Conservation (phyloP, 257 asterid genomes). For the Przewalskia tangutica region DNA sequence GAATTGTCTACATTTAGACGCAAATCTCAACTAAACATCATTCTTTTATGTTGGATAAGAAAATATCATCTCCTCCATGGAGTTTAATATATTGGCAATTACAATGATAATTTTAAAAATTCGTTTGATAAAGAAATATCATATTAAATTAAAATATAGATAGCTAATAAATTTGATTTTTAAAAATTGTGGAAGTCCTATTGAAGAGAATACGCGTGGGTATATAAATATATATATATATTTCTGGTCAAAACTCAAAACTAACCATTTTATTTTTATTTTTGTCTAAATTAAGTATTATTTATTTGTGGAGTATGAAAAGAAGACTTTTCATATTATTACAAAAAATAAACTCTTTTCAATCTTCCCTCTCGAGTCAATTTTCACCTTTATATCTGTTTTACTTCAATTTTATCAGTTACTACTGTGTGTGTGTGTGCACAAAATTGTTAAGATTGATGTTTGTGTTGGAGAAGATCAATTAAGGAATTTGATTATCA, state of each 20-base stretch:
- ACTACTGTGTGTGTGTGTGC: neutral
- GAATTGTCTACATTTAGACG: neutral
- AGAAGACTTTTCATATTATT: neutral
- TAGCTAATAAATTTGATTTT: neutral
- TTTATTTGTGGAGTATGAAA: neutral
- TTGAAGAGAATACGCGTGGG: neutral
- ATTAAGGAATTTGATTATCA: constrained; percentile 2
- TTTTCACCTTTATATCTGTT: neutral
- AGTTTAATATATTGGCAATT: neutral
- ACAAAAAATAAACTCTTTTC: neutral
- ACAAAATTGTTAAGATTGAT: neutral
- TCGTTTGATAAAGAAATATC: neutral
- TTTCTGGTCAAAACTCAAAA: neutral
- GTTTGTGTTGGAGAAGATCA: constrained; percentile 3
- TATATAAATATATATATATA: neutral
- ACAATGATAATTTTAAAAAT: neutral
- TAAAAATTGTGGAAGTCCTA: neutral
- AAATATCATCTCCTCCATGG: neutral
- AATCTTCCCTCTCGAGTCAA: neutral
- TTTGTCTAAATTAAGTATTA: neutral
- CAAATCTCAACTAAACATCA: neutral
- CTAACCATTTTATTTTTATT: neutral
- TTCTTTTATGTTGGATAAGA: neutral
- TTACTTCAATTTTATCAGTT: neutral
- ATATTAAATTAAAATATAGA: neutral